Conservation (phyloP, 352 stramenopile species). For the Phytophthora boehmeriae region DNA sequence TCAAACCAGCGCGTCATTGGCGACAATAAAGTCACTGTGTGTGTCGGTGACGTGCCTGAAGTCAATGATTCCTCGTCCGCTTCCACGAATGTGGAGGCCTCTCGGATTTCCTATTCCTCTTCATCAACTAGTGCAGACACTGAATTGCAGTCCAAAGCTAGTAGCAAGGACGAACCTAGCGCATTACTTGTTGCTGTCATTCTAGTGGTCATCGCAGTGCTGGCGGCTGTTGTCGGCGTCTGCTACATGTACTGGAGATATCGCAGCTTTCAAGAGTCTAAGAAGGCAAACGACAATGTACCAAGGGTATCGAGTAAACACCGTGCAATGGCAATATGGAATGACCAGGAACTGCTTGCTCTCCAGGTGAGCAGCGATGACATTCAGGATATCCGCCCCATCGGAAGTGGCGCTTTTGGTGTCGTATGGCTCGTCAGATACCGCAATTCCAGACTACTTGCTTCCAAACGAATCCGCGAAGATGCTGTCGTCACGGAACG, state of each 20-base stretch:
- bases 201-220: constrained; percentile 1
- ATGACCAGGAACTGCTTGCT: constrained; percentile 21
- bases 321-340: constrained; percentile 15
- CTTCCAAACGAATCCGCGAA: constrained; percentile 29
- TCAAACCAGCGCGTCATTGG: constrained; percentile 15
- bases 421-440: constrained; percentile 35
- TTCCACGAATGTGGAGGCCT: neutral
- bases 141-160: neutral
- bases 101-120: neutral
- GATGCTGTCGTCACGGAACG: constrained; percentile 2
- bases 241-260: constrained; percentile 16
- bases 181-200: constrained; percentile 5
- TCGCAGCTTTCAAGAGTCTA: neutral
- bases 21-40: constrained; percentile 17
- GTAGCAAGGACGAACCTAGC: neutral
- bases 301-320: constrained; percentile 9
- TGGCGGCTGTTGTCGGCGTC: constrained; percentile 2
- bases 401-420: constrained; percentile 23
- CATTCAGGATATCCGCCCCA: constrained; percentile 24
- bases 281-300: constrained; percentile 3
- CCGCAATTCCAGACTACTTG: constrained; percentile 20
- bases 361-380: constrained; percentile 25
- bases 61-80: neutral
- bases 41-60: constrained; percentile 1
- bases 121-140: neutral